Conservation (phyloP, 345 rosid species). For the Lepidium aucheri region DNA sequence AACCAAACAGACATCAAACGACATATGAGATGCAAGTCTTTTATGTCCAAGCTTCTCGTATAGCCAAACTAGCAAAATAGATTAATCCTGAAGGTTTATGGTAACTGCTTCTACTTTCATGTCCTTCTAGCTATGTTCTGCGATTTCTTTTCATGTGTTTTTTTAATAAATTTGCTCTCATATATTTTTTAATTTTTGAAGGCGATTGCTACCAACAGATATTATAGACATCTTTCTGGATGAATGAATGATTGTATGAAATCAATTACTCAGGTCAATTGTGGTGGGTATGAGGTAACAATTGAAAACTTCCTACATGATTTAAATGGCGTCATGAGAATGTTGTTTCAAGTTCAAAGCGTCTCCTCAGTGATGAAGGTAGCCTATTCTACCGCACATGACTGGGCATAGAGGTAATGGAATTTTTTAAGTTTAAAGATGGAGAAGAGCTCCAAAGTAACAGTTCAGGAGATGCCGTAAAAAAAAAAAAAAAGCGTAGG, state of each 20-base stretch:
- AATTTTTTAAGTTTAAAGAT: conserved; percentile 92
- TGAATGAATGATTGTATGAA: conserved; percentile 20
- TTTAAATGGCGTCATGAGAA: conserved; percentile 75
- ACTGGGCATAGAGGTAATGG: conserved; percentile 99
- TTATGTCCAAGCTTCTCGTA: no score
- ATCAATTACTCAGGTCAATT: conserved; percentile 67
- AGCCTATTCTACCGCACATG: conserved; percentile 95
- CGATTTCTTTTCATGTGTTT: no score
- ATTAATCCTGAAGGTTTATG: no score
- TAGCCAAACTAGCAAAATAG: no score
- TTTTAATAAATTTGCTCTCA: no score
- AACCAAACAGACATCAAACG: no score
- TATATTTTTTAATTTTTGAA: no score
- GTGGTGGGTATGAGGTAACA: conserved; percentile 95
- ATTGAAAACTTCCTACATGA: conserved; percentile 86
- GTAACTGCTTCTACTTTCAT: no score
- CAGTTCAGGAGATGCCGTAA: conserved; percentile 97
- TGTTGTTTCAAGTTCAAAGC: conserved; percentile 98
- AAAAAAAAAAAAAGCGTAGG: conserved; percentile 97
- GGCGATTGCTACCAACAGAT: background rate
- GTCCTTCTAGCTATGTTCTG: no score
- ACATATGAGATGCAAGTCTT: no score
- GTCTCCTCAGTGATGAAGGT: conserved; percentile 95
- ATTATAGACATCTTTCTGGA: background rate
- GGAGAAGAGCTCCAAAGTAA: conserved; percentile 97